phyloP scores from a whole-genome alignment of 1,284 basidiomycete species.

The Chalciporus sp. region DNA sequence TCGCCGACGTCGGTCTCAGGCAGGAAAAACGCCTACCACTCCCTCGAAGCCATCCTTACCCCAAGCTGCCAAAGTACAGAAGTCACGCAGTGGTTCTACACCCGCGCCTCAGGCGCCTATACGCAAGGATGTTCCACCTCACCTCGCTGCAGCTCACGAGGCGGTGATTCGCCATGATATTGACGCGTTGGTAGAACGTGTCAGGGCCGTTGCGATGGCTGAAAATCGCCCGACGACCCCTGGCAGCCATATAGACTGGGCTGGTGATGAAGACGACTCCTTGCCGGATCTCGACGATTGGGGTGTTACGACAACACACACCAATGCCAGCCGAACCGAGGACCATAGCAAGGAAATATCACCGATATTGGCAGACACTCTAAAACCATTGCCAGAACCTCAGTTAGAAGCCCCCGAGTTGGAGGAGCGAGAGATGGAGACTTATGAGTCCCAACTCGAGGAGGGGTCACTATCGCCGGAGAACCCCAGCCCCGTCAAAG shows the following conservation, averaged over 20 bases:
- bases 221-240: slow-evolving; percentile 67
- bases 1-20: slow-evolving; percentile 43
- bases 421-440: slow-evolving; percentile 26
- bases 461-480: slow-evolving; percentile 8
- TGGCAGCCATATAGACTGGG: slow-evolving; percentile 82
- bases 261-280: slow-evolving; percentile 79
- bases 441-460: slow-evolving; percentile 15
- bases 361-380: slow-evolving; percentile 65
- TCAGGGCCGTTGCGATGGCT: slow-evolving; percentile 68
- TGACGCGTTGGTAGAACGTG: slow-evolving; percentile 70
- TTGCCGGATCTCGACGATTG: slow-evolving; percentile 82
- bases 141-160: slow-evolving; percentile 46
- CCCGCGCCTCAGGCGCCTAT: slow-evolving; percentile 38
- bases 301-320: slow-evolving; percentile 57
- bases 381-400: slow-evolving; percentile 64
- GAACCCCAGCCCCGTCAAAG: slow-evolving; percentile 9
- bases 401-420: slow-evolving; percentile 23
- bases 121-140: slow-evolving; percentile 62
- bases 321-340: slow-evolving; percentile 12
- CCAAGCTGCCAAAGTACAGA: slow-evolving; percentile 25
- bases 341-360: slow-evolving; percentile 53
- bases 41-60: slow-evolving; percentile 19
- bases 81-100: slow-evolving; percentile 18
- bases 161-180: slow-evolving; percentile 60
- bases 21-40: slow-evolving; percentile 17